Evolutionary conservation across 176 grass and related monocot species (phyloP).

Genomic region (Tillandsia fasciculata): DNA sequence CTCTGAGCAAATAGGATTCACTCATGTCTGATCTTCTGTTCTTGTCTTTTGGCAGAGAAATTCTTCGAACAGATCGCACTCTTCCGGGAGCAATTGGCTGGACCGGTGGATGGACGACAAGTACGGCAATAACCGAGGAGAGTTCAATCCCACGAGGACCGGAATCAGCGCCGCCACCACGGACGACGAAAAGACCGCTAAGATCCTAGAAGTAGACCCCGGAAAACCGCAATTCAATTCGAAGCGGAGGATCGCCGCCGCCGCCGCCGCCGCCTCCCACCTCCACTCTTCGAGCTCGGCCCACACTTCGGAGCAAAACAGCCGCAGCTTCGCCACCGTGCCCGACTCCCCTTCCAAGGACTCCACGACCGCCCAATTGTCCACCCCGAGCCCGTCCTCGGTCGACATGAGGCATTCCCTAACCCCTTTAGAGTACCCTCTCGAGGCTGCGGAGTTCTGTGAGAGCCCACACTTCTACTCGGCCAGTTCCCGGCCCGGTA

Average conservation of each 20-base stretch:
- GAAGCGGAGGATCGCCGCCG: background rate
- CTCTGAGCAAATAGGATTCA: too few species aligned
- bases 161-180: background rate
- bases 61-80: slow-evolving; percentile 9
- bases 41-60: background rate
- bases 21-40: background rate
- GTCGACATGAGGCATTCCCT: slow-evolving; percentile 55
- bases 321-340: slow-evolving; percentile 53
- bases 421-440: slow-evolving; percentile 31
- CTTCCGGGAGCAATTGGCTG: slow-evolving; percentile 14
- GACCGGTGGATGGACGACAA: slow-evolving; percentile 1
- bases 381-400: slow-evolving; percentile 53
- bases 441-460: slow-evolving; percentile 35
- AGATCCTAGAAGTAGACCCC: slow-evolving; percentile 37
- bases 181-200: slow-evolving; percentile 45
- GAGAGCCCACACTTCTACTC: slow-evolving; percentile 21
- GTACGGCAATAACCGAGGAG: slow-evolving; percentile 6
- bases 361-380: slow-evolving; percentile 53
- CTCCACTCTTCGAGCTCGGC: slow-evolving; percentile 1
- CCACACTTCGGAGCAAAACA: slow-evolving; percentile 17
- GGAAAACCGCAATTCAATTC: slow-evolving; percentile 11
- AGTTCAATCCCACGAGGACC: background rate
- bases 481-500: slow-evolving; percentile 11
- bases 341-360: slow-evolving; percentile 78
- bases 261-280: background rate